Base-by-base conservation (phyloP, 805 yeast genomes). In the Candida loeiensis region DNA sequence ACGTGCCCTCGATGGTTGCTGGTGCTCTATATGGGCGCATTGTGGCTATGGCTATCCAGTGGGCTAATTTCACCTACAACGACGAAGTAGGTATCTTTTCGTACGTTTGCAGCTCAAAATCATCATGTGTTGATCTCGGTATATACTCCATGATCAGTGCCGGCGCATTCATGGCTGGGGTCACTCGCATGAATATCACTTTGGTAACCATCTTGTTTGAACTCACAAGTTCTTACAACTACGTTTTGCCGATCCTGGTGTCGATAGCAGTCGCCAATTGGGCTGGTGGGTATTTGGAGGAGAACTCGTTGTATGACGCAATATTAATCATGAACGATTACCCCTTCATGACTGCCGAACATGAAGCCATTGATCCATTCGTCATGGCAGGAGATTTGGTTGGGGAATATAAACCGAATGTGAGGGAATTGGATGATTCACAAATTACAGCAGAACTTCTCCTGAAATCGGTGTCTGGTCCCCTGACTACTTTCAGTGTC, bases 1-100 rank as follows among this genome's bases (percentile, higher is more conserved):
- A 78, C 45, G 79, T 79, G 2, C 85, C 85, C 4, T 72, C 80
- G 1, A 78, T 79, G 84, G 79, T 76, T 1, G 64, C 73, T 16
- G 85, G 85, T 0, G 82, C 83, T 2, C 55, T 79, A 20, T 77
- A 74, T 58, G 83, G 83, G 2, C 52, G 82, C 8, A 48, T 71
- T 1, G 61, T 75, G 42, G 77, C 77, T 1, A 64, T 73, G 56
- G 24, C 53, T 3, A 49, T 75, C 13, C 72, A 74, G 39, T 67
- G 65, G 54, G 29, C 64, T 4, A 66, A 63, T 18, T 40, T 55
- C 36, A 38, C 30, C 17, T 37, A 40, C 32, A 35, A 35, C 26
- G 36, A 29, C 3, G 33, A 25, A 9, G 26, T 22, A 4, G 26
- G 41, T 7, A 16, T 48, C 7, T 39, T 50, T 42, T 16, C 36